phyloP scores from a whole-genome alignment of 352 stramenopile genomes.

The Phytophthora boehmeriae region DNA sequence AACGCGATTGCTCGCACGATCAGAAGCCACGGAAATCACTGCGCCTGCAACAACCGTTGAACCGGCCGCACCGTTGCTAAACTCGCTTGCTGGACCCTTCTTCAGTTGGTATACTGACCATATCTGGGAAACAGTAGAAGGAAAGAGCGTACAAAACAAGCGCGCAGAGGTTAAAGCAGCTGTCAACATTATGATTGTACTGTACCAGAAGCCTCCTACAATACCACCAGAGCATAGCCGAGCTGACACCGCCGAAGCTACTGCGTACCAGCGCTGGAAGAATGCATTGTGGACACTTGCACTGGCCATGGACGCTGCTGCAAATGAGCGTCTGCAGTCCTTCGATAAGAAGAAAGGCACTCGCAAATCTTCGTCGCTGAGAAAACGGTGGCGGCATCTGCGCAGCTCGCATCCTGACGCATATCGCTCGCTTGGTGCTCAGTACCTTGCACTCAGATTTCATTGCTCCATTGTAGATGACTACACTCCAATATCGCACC shows the following conservation, averaged over 20 bases:
- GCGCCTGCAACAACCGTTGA: constrained; percentile 11
- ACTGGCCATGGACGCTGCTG: not conserved
- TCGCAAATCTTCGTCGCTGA: constrained; percentile 1
- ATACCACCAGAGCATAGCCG: not conserved
- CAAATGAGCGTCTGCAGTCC: not conserved
- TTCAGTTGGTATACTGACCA: constrained; percentile 12
- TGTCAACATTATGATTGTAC: constrained; percentile 12
- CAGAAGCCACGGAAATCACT: no score
- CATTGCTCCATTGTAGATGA: not conserved
- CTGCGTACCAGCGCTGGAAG: constrained; percentile 3
- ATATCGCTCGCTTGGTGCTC: not conserved
- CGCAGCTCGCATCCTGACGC: not conserved
- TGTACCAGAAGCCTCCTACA: constrained; percentile 6
- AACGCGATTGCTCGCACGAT: no score
- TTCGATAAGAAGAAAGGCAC: constrained; percentile 1
- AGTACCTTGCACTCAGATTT: not conserved
- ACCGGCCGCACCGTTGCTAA: no score
- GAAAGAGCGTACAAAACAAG: constrained; percentile 13
- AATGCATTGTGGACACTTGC: not conserved
- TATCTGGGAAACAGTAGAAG: constrained; percentile 15
- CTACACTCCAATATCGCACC: not conserved
- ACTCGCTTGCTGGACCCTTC: not conserved
- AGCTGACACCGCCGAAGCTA: not conserved
- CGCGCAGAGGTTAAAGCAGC: constrained; percentile 10
- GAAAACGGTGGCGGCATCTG: not conserved